Evolutionary conservation across 345 rosid species (phyloP), one percentile per base, ranked within the genome.

Genomic region (Bretschneidera sinensis): DNA sequence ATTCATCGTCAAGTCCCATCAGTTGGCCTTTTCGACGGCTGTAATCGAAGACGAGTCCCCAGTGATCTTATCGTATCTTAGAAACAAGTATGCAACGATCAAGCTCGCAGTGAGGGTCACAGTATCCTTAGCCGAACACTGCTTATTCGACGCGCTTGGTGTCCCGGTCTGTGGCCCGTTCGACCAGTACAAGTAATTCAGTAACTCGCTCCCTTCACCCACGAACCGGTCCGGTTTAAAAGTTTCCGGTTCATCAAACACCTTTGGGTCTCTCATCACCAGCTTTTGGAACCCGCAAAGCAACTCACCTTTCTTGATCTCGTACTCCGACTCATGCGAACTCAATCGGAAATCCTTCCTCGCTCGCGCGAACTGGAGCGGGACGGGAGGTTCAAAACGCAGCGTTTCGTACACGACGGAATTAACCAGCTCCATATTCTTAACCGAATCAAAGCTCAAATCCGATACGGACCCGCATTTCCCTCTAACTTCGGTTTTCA

Each of bases 121-220:
- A 6, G 55, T 63, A 48, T 92, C 96, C 73, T 92, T 92, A 0
- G 55, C 98, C 1, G 87, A 79, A 67, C 98, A 92, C 63, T 92
- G 98, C 62, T 92, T 92, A 61, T 92, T 92, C 33, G 81, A 55
- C 62, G 24, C 78, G 24, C 43, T 79, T 0, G 96, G 89, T 0
- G 86, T 57, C 51, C 82, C 86, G n/a, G 86, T 83, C 74, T 92
- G 95, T 0, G 92, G 95, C 11, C 98, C 96, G 18, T 89, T 92
- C 0, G 96, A 89, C 98, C 96, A 86, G 59, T 59, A 88, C 52
- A 89, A 73, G 79, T 82, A 81, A 62, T 43, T 57, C 66, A 86
- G 79, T 31, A 88, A 60, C 49, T 74, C 70, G 1, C 45, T 20
- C 19, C 92, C 91, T 9, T 76, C 24, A 15, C 87, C 89, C 55